Evolutionary conservation across 2,329 filamentous ascomycete genomes (phyloP).

Genomic region (Gyromitra esculenta): DNA sequence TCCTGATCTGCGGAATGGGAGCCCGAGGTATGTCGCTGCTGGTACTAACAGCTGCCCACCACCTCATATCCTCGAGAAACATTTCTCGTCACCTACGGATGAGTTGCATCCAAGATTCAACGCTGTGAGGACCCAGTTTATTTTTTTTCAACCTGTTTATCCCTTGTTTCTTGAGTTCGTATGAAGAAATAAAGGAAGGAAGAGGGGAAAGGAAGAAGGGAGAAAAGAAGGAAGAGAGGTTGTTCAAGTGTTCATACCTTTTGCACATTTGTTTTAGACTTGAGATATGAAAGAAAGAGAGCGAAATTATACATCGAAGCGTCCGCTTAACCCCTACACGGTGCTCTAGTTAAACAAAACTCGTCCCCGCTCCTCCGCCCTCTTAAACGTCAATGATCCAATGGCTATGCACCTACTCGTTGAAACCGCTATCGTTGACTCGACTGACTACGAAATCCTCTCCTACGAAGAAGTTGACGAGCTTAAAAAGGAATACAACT

Average conservation of each 20-base stretch:
- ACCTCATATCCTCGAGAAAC: conserved; percentile 50
- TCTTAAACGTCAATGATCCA: conserved; percentile 73
- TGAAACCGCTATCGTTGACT: conserved; percentile 91
- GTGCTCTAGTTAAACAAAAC: conserved; percentile 64
- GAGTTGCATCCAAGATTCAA: conserved; percentile 54
- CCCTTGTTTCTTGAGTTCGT: conserved; percentile 1
- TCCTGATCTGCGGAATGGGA: conserved; percentile 44
- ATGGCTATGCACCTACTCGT: conserved; percentile 91
- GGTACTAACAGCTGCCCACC: conserved; percentile 51
- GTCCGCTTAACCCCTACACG: conserved; percentile 9
- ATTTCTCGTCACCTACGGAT: conserved; percentile 52
- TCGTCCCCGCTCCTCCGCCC: conserved; percentile 67
- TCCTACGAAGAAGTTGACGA: conserved; percentile 91
- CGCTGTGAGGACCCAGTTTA: conserved; percentile 50
- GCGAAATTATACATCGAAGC: conserved; percentile 12
- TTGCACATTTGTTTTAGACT: not conserved
- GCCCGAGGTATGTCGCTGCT: conserved; percentile 46
- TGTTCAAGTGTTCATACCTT: conserved; percentile 1
- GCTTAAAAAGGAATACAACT: conserved; percentile 84
- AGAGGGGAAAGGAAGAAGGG: not conserved
- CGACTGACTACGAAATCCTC: conserved; percentile 82
- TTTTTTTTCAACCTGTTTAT: not conserved
- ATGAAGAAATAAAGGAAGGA: not conserved
- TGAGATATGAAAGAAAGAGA: not conserved
- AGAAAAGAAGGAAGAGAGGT: not conserved